Conservation (phyloP, 164 flowering plant genomes). For the Piper betle region DNA sequence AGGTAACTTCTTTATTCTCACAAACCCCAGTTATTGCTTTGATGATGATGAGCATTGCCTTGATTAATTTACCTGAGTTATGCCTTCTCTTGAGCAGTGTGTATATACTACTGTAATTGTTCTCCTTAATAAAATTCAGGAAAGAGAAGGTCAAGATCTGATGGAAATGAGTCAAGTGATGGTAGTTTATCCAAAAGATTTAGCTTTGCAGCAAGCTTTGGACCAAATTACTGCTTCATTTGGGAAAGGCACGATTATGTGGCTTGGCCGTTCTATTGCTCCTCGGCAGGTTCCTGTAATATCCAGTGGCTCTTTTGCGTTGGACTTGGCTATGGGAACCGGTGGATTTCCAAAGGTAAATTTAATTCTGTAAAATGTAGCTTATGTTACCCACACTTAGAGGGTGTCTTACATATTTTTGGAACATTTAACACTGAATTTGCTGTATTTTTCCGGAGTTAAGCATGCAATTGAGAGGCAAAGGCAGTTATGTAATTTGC, state of each 20-base stretch:
- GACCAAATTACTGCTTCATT: slow-evolving; percentile 82
- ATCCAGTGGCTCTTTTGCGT: slow-evolving; percentile 79
- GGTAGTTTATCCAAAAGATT: slow-evolving; percentile 66
- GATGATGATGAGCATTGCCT: background rate
- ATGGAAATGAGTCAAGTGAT: slow-evolving; percentile 57
- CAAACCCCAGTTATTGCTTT: background rate
- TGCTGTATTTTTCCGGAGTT: background rate
- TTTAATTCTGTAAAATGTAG: background rate
- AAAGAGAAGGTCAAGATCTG: slow-evolving; percentile 50
- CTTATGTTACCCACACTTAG: background rate
- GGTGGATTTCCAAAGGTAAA: slow-evolving; percentile 95
- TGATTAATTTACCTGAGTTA: background rate
- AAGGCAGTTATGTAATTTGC: background rate
- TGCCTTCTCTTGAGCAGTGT: background rate
- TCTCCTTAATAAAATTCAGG: slow-evolving; percentile 21
- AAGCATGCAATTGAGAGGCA: too few relatives aligned
- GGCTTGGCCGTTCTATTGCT: slow-evolving; percentile 71
- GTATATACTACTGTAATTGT: background rate
- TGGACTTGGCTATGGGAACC: slow-evolving; percentile 77
- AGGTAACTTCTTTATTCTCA: slow-evolving; percentile 22
- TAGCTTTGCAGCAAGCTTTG: slow-evolving; percentile 69
- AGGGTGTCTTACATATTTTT: background rate
- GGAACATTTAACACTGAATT: background rate
- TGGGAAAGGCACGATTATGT: slow-evolving; percentile 95
- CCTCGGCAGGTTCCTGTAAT: slow-evolving; percentile 57